Evolutionary conservation across 2,329 filamentous ascomycete genomes (phyloP).

Genomic region (Aphanoascus verrucosus): DNA sequence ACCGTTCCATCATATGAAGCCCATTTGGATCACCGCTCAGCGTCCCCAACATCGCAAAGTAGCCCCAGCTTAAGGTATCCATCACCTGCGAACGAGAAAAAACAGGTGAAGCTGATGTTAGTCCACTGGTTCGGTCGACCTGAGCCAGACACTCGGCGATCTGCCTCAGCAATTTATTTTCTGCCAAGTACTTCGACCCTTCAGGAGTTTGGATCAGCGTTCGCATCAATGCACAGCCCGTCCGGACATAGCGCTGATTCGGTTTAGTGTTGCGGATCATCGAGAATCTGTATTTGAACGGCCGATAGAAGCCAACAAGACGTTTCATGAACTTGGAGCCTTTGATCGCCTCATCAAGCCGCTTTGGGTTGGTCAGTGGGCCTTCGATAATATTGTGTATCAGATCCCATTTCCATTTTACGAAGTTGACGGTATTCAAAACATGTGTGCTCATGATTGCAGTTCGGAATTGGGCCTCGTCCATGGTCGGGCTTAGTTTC

Average conservation of each 20-base stretch:
- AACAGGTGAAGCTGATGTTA: constrained; percentile 66
- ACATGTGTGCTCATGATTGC: constrained; percentile 65
- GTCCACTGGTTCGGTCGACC: constrained; percentile 67
- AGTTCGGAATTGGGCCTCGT: constrained; percentile 53
- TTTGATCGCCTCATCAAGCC: constrained; percentile 86
- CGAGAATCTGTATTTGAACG: constrained; percentile 93
- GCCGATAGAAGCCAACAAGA: constrained; percentile 85
- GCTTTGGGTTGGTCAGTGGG: constrained; percentile 77
- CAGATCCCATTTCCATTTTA: constrained; percentile 96
- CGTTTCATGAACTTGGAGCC: constrained; percentile 94
- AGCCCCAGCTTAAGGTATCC: constrained; percentile 82
- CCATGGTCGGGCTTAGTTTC: constrained; percentile 51
- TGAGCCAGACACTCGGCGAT: constrained; percentile 93
- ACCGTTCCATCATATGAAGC: constrained; percentile 80
- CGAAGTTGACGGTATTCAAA: constrained; percentile 75
- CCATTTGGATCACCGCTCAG: constrained; percentile 74
- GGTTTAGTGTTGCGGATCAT: constrained; percentile 81
- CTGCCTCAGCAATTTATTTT: constrained; percentile 87
- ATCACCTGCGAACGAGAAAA: constrained; percentile 77
- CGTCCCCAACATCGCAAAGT: constrained; percentile 84
- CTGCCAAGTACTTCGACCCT: constrained; percentile 71
- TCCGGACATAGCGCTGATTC: constrained; percentile 86
- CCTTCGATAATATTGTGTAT: constrained; percentile 87
- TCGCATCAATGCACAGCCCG: constrained; percentile 78
- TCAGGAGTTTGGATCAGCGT: constrained; percentile 76